Evolutionary conservation across 106 monocot genomes (phyloP).

Genomic region (Dendrobium huoshanense): DNA sequence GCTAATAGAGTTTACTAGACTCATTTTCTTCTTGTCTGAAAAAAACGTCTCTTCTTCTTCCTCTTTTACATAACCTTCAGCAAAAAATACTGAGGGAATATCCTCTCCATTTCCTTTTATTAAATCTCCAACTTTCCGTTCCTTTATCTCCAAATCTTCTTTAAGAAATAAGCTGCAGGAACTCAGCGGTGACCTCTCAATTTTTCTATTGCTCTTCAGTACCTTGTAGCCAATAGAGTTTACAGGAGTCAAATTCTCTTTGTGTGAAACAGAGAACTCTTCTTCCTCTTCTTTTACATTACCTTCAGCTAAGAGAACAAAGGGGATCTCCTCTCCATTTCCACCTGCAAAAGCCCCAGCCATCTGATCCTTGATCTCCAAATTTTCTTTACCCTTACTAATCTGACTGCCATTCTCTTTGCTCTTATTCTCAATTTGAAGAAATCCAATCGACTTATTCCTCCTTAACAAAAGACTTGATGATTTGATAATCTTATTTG

Average conservation of each 20-base stretch:
- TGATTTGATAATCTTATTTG: constrained; percentile 14
- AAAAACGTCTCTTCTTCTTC: constrained; percentile 10
- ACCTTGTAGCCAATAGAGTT: constrained; percentile 5
- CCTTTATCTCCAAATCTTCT: not conserved
- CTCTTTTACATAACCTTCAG: constrained; percentile 3
- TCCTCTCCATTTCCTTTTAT: constrained; percentile 9
- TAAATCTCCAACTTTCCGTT: not conserved
- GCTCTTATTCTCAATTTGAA: constrained; percentile 27
- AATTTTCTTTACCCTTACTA: not conserved
- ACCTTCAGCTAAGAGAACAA: constrained; percentile 7
- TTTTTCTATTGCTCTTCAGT: not conserved
- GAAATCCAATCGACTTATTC: constrained; percentile 34
- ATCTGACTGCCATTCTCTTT: constrained; percentile 3
- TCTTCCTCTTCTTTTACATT: constrained; percentile 20
- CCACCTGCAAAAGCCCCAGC: not conserved
- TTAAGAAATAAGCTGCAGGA: not conserved
- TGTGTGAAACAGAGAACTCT: not conserved
- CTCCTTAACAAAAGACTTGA: constrained; percentile 50
- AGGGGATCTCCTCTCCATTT: constrained; percentile 12
- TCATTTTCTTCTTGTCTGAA: constrained; percentile 21
- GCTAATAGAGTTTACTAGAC: constrained; percentile 4
- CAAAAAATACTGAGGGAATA: constrained; percentile 3
- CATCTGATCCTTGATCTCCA: not conserved
- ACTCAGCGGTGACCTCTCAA: constrained; percentile 9
- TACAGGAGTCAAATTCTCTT: constrained; percentile 21